Conservation (phyloP, 2,329 filamentous ascomycete genomes). For the Ceratocystis huliohia region DNA sequence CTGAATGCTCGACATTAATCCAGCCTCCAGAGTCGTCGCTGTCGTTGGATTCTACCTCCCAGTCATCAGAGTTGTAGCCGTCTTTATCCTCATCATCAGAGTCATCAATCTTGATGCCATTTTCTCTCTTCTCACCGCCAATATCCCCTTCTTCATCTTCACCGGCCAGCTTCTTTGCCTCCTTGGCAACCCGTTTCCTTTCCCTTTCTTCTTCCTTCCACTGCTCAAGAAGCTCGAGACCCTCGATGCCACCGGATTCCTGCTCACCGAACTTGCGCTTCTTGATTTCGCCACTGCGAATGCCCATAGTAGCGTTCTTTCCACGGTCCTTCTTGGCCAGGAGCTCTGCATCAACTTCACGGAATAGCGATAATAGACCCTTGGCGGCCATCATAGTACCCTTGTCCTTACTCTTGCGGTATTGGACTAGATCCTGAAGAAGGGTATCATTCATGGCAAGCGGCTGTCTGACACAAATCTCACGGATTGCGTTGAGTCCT, state of each 20-base stretch:
- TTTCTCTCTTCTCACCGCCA: constrained; percentile 33
- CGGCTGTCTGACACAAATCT: constrained; percentile 84
- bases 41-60: constrained; percentile 49
- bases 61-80: constrained; percentile 42
- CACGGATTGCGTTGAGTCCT: constrained; percentile 85
- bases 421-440: constrained; percentile 91
- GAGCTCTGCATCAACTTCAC: constrained; percentile 81
- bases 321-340: constrained; percentile 82
- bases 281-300: constrained; percentile 62
- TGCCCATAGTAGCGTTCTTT: constrained; percentile 74
- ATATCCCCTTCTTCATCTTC: constrained; percentile 48
- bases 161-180: constrained; percentile 45
- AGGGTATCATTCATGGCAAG: constrained; percentile 93
- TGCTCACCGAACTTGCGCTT: constrained; percentile 75
- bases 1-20: constrained; percentile 81
- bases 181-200: constrained; percentile 57
- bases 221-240: constrained; percentile 76
- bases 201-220: constrained; percentile 87
- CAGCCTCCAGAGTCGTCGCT: constrained; percentile 70
- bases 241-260: constrained; percentile 70
- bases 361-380: constrained; percentile 77
- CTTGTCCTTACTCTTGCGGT: constrained; percentile 95
- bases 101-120: constrained; percentile 24
- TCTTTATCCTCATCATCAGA: constrained; percentile 47
- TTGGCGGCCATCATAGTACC: constrained; percentile 98